Conservation (phyloP, 192 early-diverging fungal species). For the Chytriomyces hyalinus region DNA sequence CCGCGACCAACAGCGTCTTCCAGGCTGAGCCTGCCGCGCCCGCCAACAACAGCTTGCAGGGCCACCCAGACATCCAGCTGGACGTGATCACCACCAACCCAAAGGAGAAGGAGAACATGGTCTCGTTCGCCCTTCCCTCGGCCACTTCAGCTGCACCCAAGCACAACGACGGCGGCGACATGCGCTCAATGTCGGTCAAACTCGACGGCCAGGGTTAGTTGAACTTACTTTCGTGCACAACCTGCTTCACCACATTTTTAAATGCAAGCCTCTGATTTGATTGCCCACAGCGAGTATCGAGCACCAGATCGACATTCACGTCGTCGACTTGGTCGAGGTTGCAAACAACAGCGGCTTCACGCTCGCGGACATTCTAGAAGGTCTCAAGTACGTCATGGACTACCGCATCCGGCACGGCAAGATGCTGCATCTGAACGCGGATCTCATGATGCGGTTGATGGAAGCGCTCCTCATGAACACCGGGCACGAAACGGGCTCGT, state of each 20-base stretch:
- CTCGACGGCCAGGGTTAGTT: conserved; percentile 56
- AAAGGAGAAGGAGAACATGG: background rate
- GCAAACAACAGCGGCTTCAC: conserved; percentile 69
- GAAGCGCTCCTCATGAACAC: conserved; percentile 86
- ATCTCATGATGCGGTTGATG: conserved; percentile 84
- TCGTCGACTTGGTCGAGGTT: conserved; percentile 84
- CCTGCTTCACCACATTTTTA: conserved; percentile 2
- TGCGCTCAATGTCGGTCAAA: conserved; percentile 52
- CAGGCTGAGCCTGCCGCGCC: background rate
- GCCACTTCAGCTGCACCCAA: conserved; percentile 4
- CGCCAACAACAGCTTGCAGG: background rate
- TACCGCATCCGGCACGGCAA: conserved; percentile 87
- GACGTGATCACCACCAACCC: no score
- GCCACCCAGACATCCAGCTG: background rate
- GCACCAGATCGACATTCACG: conserved; percentile 70
- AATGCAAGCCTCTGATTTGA: background rate
- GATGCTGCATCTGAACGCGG: conserved; percentile 78
- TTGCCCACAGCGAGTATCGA: conserved; percentile 54
- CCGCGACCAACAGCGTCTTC: background rate
- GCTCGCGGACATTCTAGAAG: conserved; percentile 79
- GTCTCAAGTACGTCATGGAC: conserved; percentile 93
- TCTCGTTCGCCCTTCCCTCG: background rate
- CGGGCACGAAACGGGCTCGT: conserved; percentile 50
- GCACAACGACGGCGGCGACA: conserved; percentile 12
- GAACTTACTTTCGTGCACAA: background rate